Base-by-base conservation (phyloP, 345 rosid genomes). In the Litchi chinensis region DNA sequence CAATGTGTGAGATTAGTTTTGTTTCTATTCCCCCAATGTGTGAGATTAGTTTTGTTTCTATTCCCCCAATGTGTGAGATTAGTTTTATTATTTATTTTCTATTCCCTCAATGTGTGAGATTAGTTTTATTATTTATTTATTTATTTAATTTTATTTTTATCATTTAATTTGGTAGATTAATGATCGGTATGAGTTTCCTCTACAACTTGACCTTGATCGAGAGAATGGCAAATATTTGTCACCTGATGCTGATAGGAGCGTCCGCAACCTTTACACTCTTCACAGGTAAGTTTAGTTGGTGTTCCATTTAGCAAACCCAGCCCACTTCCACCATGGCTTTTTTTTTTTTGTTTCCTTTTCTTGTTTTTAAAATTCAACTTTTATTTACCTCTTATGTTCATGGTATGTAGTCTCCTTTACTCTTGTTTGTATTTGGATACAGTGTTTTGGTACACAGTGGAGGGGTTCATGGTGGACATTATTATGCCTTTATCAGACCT, bases 361-460 rank as follows among this genome's bases (percentile, higher is more conserved):
- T 15, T 15, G 43, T 40, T 19, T 40, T 56, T 21, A 39, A 24
- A 44, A 16, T 44, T 22, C 46, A 9, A 63, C 41, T 3, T 60
- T 72, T 64, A 11, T 65, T 13, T 32, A 26, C 43, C 40, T 79
- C 44, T 41, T 56, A 37, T 70, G 26, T 64, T 71, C 7, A 57
- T 73, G 50, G n/a, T 54, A 73, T 67, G 65, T 40, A 21, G 22
- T 62, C 77, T 76, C 22, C 78, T 78, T 52, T 46, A 46, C 52
- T 65, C 12, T 59, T 39, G 28, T 77, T 82, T 63, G 74, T 67
- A 73, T 75, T 85, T 87, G 65, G 79, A 82, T 85, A 79, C 93
- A 95, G 99, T 83, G 99, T 95, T 81, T 82, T 95, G 73, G 99
- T 95, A 84, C 99, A 95, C 77, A 95, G 98, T 69, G 99, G 97